Evolutionary conservation across 257 asterid genomes (phyloP), one percentile per base, ranked within the genome.

Genomic region (Solanum chmielewskii): DNA sequence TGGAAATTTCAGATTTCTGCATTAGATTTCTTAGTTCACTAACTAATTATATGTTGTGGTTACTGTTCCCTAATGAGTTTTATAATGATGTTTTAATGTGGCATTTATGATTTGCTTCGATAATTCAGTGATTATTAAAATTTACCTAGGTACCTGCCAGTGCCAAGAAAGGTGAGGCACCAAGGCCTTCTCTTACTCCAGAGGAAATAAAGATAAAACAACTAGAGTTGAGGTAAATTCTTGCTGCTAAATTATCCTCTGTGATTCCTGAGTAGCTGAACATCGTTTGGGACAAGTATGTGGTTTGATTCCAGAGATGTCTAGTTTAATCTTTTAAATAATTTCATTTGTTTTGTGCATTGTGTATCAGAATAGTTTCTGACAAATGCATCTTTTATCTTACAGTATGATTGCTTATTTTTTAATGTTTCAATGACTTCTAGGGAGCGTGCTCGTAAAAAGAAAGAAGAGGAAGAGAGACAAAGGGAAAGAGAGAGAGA

Each of bases 401-500:
- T 76, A 42, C 60, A 42, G 83, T 42, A 11, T 41, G 83, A 25
- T 41, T 41, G 60, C 20, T 42, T 18, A 14, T n/a, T 42, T 41
- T 76, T 44, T 42, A n/a, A 42, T 42, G 23, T 76, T 76, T n/a
- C 14, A 66, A 66, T 85, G 85, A 49, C 76, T 92, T 75, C 31
- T 88, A 96, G 98, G 94, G 99, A 95, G 90, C 91, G 97, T 86
- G 98, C 99, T 87, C 98, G 96, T 82, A 95, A 93, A 90, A 96
- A 96, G 97, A 96, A 96, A 90, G 98, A 96, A 91, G 99, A 95
- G 94, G 99, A 95, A 92, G 99, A 96, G 87, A 96, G 92, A 82
- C 95, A 87, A 90, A 95, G 49, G 92, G 99, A 96, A 90, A 93
- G 94, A 91, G 98, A 96, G 87, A 90, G 94, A 91, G 99, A 96